phyloP scores from a whole-genome alignment of 352 stramenopile species.

The Globisporangium cylindrosporum region DNA sequence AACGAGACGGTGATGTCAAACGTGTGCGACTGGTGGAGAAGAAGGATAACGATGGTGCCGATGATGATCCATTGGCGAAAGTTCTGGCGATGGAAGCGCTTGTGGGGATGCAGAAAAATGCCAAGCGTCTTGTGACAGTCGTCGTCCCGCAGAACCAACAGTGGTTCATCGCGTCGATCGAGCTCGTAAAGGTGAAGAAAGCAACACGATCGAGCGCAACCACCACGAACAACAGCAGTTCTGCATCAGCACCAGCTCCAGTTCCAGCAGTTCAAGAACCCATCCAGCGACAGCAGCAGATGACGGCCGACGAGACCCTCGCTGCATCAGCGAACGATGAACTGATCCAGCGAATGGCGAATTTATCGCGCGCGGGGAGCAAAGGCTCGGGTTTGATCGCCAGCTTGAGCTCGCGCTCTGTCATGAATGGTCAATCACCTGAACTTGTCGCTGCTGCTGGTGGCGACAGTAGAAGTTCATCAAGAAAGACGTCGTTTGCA shows the following conservation, averaged over 20 bases:
- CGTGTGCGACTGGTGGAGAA: slow-evolving; percentile 40
- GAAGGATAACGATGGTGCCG: not conserved
- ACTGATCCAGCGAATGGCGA: slow-evolving; percentile 70
- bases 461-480: not conserved
- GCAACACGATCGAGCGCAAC: slow-evolving; percentile 25
- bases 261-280: not conserved
- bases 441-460: not conserved
- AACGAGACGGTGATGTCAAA: slow-evolving; percentile 33
- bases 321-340: slow-evolving; percentile 33
- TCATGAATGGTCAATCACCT: not conserved
- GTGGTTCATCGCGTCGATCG: slow-evolving; percentile 65
- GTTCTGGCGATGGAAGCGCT: slow-evolving; percentile 48
- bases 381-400: slow-evolving; percentile 53
- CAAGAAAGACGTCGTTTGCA: slow-evolving; percentile 14
- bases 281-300: slow-evolving; percentile 16
- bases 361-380: slow-evolving; percentile 58
- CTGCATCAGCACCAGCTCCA: not conserved
- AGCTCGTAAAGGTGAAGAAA: slow-evolving; percentile 82
- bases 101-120: slow-evolving; percentile 62
- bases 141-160: slow-evolving; percentile 41
- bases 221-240: not conserved
- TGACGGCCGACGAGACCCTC: slow-evolving; percentile 15
- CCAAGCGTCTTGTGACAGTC: slow-evolving; percentile 50
- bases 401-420: slow-evolving; percentile 36
- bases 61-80: slow-evolving; percentile 27